Conservation (phyloP, 2,329 filamentous ascomycete genomes). For the Sporothrix brunneoviolacea region DNA sequence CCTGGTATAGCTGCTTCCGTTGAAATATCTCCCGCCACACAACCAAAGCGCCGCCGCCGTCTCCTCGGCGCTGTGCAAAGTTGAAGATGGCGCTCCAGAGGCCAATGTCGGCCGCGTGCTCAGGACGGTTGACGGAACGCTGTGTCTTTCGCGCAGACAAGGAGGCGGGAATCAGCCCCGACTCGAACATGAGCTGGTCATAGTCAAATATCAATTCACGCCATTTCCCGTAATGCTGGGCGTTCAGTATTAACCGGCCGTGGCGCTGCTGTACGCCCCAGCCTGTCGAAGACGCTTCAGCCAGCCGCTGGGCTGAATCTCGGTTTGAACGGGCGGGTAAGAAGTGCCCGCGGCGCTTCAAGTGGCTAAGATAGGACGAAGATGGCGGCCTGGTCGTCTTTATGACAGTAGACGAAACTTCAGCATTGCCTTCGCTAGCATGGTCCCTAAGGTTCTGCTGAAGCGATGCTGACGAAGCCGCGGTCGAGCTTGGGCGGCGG, state of each 20-base stretch:
- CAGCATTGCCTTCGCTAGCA: background rate
- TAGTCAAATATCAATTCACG: slow-evolving; percentile 21
- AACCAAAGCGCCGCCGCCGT: slow-evolving; percentile 19
- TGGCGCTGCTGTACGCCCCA: background rate
- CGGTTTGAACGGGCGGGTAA: background rate
- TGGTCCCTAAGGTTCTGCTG: background rate
- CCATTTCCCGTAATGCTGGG: slow-evolving; percentile 23
- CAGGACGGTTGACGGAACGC: slow-evolving; percentile 23
- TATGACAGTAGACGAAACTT: background rate
- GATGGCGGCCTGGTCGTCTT: no score
- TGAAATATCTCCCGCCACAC: slow-evolving; percentile 24
- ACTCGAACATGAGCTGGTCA: slow-evolving; percentile 22
- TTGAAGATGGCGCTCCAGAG: slow-evolving; percentile 28
- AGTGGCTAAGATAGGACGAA: slow-evolving; percentile 2
- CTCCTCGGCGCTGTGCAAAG: slow-evolving; percentile 23
- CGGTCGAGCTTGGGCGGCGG: background rate
- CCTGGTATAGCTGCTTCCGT: slow-evolving; percentile 20
- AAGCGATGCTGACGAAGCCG: background rate
- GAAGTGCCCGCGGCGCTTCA: slow-evolving; percentile 15
- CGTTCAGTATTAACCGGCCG: slow-evolving; percentile 11
- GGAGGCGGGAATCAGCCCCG: slow-evolving; percentile 14
- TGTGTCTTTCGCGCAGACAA: background rate
- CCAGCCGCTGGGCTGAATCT: background rate
- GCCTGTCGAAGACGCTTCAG: background rate
- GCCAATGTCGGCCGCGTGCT: slow-evolving; percentile 24